Conservation (phyloP, 1,284 basidiomycete genomes). For the Melampsora larici-populina region DNA sequence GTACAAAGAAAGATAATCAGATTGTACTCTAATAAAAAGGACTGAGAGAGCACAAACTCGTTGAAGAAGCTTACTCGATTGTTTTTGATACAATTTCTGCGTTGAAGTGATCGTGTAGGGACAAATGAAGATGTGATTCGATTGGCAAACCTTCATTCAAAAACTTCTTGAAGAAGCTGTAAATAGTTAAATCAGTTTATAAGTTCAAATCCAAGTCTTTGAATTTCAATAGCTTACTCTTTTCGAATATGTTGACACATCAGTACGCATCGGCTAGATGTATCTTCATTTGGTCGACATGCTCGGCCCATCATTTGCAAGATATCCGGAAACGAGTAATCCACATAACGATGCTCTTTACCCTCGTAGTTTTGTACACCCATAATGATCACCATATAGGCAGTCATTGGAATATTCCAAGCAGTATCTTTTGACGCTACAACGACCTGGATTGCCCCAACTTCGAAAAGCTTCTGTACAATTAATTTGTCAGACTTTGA, state of each 20-base stretch:
- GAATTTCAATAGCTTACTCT: slow-evolving; percentile 28
- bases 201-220: neutral
- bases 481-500: slow-evolving; percentile 87
- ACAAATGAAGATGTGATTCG: slow-evolving; percentile 79
- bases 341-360: slow-evolving; percentile 86
- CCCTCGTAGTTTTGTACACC: slow-evolving; percentile 88
- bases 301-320: slow-evolving; percentile 98
- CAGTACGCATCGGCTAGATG: slow-evolving; percentile 82
- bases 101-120: slow-evolving; percentile 91
- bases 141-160: slow-evolving; percentile 94
- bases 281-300: slow-evolving; percentile 79
- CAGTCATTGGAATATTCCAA: slow-evolving; percentile 87
- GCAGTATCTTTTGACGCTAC: slow-evolving; percentile 94
- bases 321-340: slow-evolving; percentile 95
- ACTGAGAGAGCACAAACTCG: slow-evolving; percentile 44
- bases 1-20: neutral
- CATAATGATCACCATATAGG: slow-evolving; percentile 98
- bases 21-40: slow-evolving; percentile 43
- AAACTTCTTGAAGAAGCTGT: slow-evolving; percentile 84
- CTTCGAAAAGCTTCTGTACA: slow-evolving; percentile 86
- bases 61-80: slow-evolving; percentile 64
- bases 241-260: slow-evolving; percentile 90
- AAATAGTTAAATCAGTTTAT: neutral
- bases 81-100: slow-evolving; percentile 98
- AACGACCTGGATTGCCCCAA: slow-evolving; percentile 89